These are phyloP conservation scores for Entomortierella chlamydospora DNA, from an alignment of 192 early-diverging fungal genomes.

Conservation along the genomic window DNA sequence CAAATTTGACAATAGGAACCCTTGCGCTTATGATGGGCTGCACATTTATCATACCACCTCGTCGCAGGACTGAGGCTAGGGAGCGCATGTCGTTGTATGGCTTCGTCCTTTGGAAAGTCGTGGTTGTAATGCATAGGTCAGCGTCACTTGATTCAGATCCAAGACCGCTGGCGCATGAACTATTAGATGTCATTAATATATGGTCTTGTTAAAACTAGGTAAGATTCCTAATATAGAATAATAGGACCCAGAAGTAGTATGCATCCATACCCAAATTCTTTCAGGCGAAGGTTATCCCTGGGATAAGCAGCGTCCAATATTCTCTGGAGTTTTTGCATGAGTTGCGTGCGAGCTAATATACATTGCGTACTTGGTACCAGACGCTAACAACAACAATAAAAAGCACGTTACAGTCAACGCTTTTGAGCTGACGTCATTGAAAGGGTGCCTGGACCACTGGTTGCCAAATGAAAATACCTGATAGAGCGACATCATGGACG, in stretches of 20 bases:
- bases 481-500: slow-evolving; percentile 18
- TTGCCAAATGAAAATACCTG: slow-evolving; percentile 3
- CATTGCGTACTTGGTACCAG: slow-evolving; percentile 13
- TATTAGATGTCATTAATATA: neutral
- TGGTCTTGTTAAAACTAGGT: no score
- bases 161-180: slow-evolving; percentile 41
- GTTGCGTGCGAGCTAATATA: slow-evolving; percentile 3
- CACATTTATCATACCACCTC: slow-evolving; percentile 48
- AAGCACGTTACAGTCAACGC: neutral
- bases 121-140: slow-evolving; percentile 38
- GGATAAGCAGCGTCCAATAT: slow-evolving; percentile 24
- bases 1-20: slow-evolving; percentile 57
- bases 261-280: slow-evolving; percentile 38
- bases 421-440: no score
- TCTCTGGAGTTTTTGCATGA: slow-evolving; percentile 21
- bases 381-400: neutral
- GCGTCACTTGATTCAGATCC: slow-evolving; percentile 48
- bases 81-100: slow-evolving; percentile 27
- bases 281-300: neutral
- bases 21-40: slow-evolving; percentile 30
- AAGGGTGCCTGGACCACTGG: no score
- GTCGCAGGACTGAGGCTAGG: slow-evolving; percentile 23
- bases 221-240: neutral
- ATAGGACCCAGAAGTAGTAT: neutral
- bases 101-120: slow-evolving; percentile 4